phyloP scores from a whole-genome alignment of 495 filamentous ascomycete species.

The Xylaria intraflava region DNA sequence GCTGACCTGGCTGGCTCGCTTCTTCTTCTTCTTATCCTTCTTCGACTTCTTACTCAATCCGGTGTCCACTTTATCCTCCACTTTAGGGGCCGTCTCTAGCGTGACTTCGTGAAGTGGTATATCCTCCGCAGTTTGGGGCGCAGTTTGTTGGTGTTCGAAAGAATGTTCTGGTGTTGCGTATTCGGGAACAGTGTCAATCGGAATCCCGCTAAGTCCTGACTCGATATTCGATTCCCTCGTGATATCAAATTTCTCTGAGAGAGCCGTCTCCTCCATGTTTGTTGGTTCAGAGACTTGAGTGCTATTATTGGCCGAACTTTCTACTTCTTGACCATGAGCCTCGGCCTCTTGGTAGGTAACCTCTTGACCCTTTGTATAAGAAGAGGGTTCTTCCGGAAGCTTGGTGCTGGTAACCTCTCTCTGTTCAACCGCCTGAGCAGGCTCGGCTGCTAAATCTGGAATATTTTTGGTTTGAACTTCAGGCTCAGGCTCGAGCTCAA shows the following conservation, averaged over 20 bases:
- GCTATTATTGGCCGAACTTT: background rate
- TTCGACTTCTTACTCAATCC: conserved; percentile 23
- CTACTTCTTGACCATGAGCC: background rate
- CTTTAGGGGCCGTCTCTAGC: conserved; percentile 2
- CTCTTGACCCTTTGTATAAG: background rate
- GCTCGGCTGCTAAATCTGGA: conserved; percentile 1
- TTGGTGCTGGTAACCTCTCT: background rate
- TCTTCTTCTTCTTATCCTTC: conserved; percentile 32
- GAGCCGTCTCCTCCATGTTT: background rate
- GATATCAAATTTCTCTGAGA: background rate
- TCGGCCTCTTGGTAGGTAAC: background rate
- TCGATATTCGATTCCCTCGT: background rate
- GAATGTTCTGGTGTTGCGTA: background rate
- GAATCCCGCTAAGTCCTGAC: background rate
- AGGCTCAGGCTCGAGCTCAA: conserved; percentile 12
- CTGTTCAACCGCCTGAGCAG: background rate
- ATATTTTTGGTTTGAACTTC: background rate
- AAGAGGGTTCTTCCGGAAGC: background rate
- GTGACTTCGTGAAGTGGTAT: background rate
- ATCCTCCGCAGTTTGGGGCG: background rate
- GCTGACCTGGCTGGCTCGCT: conserved; percentile 18
- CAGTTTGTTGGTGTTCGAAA: conserved; percentile 5
- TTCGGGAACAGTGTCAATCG: background rate
- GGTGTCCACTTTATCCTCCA: conserved; percentile 6
- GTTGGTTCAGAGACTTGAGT: background rate